Evolutionary conservation across 1,284 basidiomycete genomes (phyloP).

Genomic region (Taiwanofungus camphoratus): DNA sequence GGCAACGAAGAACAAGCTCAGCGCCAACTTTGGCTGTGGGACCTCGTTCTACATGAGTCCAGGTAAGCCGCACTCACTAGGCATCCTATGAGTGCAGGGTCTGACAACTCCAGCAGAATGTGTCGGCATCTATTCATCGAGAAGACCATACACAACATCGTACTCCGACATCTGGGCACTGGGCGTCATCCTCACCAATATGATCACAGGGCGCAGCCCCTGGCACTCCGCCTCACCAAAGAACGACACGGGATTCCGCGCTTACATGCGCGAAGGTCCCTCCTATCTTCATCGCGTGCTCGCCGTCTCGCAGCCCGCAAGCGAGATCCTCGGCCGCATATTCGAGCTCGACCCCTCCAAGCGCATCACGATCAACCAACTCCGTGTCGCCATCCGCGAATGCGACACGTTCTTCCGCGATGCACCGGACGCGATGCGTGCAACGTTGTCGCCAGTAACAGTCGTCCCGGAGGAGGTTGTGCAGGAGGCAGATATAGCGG

Average conservation of each 20-base stretch:
- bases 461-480: background rate
- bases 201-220: constrained; percentile 61
- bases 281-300: constrained; percentile 43
- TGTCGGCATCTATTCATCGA: constrained; percentile 35
- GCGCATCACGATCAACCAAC: constrained; percentile 23
- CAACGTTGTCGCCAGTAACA: background rate
- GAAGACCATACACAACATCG: constrained; percentile 43
- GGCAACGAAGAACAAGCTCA: constrained; percentile 46
- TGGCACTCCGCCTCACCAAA: constrained; percentile 51
- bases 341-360: constrained; percentile 22
- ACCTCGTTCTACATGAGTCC: constrained; percentile 60
- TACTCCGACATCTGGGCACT: constrained; percentile 68
- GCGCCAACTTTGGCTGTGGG: constrained; percentile 47
- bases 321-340: constrained; percentile 29
- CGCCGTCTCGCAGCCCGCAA: constrained; percentile 38
- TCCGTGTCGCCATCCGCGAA: constrained; percentile 20
- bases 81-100: background rate
- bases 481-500: constrained; percentile 12
- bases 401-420: constrained; percentile 25
- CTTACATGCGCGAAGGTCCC: constrained; percentile 40
- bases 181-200: constrained; percentile 63
- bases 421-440: background rate
- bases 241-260: constrained; percentile 51
- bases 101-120: constrained; percentile 44
- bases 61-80: constrained; percentile 28